Evolutionary conservation across 805 yeast species (phyloP).

Genomic region (Isabelozyma heimii): DNA sequence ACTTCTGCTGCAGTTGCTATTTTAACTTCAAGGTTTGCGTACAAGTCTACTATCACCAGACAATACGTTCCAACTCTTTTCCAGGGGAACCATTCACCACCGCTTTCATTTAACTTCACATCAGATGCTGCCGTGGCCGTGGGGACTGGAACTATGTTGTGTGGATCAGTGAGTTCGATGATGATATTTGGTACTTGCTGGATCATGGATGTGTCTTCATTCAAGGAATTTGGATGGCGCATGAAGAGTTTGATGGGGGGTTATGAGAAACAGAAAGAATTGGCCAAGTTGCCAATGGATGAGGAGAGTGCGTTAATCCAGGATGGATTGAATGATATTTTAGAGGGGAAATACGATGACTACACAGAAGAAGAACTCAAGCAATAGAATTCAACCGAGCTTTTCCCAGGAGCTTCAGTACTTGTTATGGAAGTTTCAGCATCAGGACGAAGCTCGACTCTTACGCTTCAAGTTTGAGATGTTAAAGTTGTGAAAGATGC

Average conservation of each 20-base stretch:
- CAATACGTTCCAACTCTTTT: slow-evolving; percentile 74
- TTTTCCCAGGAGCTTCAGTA: no score
- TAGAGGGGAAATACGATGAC: slow-evolving; percentile 43
- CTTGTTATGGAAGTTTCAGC: no score
- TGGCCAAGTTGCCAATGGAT: slow-evolving; percentile 45
- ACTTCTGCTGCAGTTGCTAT: slow-evolving; percentile 73
- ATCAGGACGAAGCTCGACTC: no score
- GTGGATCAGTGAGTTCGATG: slow-evolving; percentile 73
- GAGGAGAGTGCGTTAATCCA: slow-evolving; percentile 59
- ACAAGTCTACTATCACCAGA: slow-evolving; percentile 68
- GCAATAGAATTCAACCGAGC: no score
- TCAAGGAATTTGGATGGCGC: slow-evolving; percentile 68
- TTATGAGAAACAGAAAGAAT: slow-evolving; percentile 50
- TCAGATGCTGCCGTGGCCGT: slow-evolving; percentile 86
- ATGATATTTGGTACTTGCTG: slow-evolving; percentile 72
- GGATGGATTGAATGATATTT: slow-evolving; percentile 49
- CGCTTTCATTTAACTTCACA: slow-evolving; percentile 68
- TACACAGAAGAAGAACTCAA: no score
- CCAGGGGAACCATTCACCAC: slow-evolving; percentile 84
- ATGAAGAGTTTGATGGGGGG: slow-evolving; percentile 71
- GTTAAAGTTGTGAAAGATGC: no score
- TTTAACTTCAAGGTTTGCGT: slow-evolving; percentile 69
- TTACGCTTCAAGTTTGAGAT: no score
- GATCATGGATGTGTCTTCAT: slow-evolving; percentile 68
- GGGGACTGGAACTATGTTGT: slow-evolving; percentile 72